phyloP scores from a whole-genome alignment of 2,329 filamentous ascomycete genomes.

The Ceratocystis papillata region DNA sequence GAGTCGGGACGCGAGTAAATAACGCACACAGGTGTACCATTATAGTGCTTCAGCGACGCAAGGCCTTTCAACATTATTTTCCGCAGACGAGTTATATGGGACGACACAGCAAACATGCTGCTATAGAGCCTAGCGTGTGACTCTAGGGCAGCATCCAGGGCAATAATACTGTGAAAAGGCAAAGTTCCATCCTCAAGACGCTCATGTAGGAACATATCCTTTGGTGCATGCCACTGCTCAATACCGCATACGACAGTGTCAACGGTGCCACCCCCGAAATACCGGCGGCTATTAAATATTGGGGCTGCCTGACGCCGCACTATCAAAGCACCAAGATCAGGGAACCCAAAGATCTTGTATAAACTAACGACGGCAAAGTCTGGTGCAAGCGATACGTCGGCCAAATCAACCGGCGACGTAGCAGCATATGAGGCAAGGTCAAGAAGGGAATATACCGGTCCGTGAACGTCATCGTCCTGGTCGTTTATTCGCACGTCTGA shows the following conservation, averaged over 20 bases:
- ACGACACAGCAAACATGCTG: slow-evolving; percentile 51
- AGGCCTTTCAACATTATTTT: slow-evolving; percentile 50
- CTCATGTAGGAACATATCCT: slow-evolving; percentile 39
- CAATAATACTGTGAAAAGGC: slow-evolving; percentile 54
- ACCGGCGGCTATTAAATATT: slow-evolving; percentile 45
- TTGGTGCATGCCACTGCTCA: slow-evolving; percentile 32
- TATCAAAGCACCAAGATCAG: slow-evolving; percentile 52
- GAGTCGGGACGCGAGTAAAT: slow-evolving; percentile 45
- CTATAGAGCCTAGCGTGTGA: slow-evolving; percentile 46
- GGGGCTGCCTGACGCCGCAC: slow-evolving; percentile 46
- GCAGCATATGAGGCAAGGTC: slow-evolving; percentile 57
- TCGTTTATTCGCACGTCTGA: slow-evolving; percentile 30
- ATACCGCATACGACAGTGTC: slow-evolving; percentile 37
- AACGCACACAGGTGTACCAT: slow-evolving; percentile 52
- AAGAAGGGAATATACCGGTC: slow-evolving; percentile 39
- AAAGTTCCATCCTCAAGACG: slow-evolving; percentile 57
- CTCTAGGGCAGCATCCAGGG: slow-evolving; percentile 48
- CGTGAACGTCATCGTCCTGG: slow-evolving; percentile 23
- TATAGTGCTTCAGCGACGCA: slow-evolving; percentile 52
- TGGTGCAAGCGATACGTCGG: slow-evolving; percentile 40
- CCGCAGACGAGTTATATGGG: slow-evolving; percentile 59
- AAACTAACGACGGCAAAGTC: slow-evolving; percentile 52
- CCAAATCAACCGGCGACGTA: slow-evolving; percentile 48
- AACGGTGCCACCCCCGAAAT: slow-evolving; percentile 60
- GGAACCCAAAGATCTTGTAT: slow-evolving; percentile 58